phyloP scores from a whole-genome alignment of 116 monocot genomes.

The Dioscorea cayenensis region DNA sequence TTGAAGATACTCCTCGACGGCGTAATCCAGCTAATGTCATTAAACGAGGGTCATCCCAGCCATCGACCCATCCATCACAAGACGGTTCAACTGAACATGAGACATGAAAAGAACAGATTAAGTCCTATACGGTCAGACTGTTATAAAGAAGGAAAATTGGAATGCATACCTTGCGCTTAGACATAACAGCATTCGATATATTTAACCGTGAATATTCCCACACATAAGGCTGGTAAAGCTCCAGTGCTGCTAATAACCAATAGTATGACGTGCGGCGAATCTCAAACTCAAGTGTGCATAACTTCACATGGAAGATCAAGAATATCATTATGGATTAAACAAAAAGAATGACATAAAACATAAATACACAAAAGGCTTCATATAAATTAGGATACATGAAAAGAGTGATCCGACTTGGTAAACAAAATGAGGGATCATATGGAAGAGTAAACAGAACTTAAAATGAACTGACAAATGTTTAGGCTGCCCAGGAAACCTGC shows the following conservation, averaged over 20 bases:
- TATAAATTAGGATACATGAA: no score
- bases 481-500: no score
- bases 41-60: slow-evolving; percentile 97
- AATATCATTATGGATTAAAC: no score
- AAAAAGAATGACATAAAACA: background rate
- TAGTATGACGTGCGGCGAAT: slow-evolving; percentile 96
- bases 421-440: no score
- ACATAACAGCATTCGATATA: slow-evolving; percentile 92
- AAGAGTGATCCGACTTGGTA: no score
- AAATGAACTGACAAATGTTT: no score
- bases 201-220: slow-evolving; percentile 98
- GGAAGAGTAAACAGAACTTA: no score
- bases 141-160: background rate
- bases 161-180: slow-evolving; percentile 80
- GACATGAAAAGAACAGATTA: background rate
- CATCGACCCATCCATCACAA: slow-evolving; percentile 87
- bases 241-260: slow-evolving; percentile 74
- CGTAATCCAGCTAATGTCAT: slow-evolving; percentile 90
- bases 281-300: slow-evolving; percentile 97
- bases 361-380: no score
- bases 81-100: slow-evolving; percentile 58
- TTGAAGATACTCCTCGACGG: slow-evolving; percentile 84
- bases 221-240: slow-evolving; percentile 91
- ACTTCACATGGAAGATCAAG: slow-evolving; percentile 31
- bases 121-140: background rate